A percentile compares a stretch with the other conserved stretches of the same genome.
Conservation (phyloP, 345 rosid genomes). For the Linum usitatissimum region DNA sequence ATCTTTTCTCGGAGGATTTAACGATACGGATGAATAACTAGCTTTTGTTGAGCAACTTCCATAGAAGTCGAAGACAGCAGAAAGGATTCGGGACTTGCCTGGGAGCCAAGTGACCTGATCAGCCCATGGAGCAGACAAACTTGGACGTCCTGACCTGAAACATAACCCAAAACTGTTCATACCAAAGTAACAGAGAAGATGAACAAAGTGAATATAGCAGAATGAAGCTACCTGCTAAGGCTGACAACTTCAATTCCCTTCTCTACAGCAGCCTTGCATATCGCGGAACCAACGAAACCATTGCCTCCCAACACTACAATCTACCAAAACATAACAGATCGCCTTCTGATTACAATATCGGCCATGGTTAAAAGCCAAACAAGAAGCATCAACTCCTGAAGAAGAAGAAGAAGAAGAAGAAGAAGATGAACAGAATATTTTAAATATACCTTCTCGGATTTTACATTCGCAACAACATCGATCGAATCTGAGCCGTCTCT, state of each 20-base stretch:
- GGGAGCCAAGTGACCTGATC: slow-evolving; percentile 86
- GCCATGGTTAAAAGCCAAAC: background rate
- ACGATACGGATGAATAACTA: background rate
- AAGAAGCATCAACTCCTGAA: background rate
- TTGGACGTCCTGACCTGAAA: slow-evolving; percentile 79
- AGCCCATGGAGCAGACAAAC: slow-evolving; percentile 55
- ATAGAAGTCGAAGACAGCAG: background rate
- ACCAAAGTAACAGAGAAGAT: slow-evolving; percentile 3
- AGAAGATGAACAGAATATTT: background rate
- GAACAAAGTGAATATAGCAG: too few relatives aligned
- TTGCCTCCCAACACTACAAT: slow-evolving; percentile 85
- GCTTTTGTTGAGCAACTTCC: background rate
- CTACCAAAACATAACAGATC: slow-evolving; percentile 31
- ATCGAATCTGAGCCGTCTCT: slow-evolving; percentile 42
- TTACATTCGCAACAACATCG: slow-evolving; percentile 70
- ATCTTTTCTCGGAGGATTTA: background rate
- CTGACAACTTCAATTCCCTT: slow-evolving; percentile 78
- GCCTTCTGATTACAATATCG: too few relatives aligned
- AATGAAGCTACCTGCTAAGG: slow-evolving; percentile 96
- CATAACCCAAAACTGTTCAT: slow-evolving; percentile 8
- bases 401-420: background rate
- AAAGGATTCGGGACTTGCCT: slow-evolving; percentile 30
- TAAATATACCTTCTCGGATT: slow-evolving; percentile 64
- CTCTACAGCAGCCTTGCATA: slow-evolving; percentile 83
- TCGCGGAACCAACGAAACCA: slow-evolving; percentile 90